Base-by-base conservation (phyloP, 441 rosid genomes). In the Populus trichocarpa region DNA sequence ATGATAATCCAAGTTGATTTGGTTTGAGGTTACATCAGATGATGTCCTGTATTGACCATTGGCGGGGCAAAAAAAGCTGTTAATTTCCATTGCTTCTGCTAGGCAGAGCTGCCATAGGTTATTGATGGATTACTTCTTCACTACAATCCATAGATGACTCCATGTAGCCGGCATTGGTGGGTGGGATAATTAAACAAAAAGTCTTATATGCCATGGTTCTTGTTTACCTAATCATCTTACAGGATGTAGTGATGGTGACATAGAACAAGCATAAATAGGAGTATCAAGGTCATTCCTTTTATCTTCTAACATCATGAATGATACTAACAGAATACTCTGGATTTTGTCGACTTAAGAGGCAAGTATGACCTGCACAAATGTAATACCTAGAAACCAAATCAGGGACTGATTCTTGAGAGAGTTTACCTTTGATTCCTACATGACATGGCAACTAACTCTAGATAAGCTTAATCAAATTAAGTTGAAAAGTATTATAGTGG, bases 361-460 rank as follows among this genome's bases (percentile, higher is more conserved):
- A 33, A 23, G 69, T 30, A 12, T 63, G 61, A 35, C 61, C 67
- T 59, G 67, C 5, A 7, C 8, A 14, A 73, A 35, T 50, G 36
- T 66, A 12, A 30, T 33, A 14, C 70, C 69, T 14, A 53, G 50
- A 35, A 70, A 57, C 72, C 73, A 23, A 70, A 26, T 65, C 32
- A 32, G 75, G 22, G 30, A 63, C 11, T 6, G 3, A 8, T 69
- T 53, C 35, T 20, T 50, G 32, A 67, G 46, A 10, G 67, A n/a
- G 70, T 66, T 35, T 5, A 69, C 53, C 36, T 33, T n/a, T 46
- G 72, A 74, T 35, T 26, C 20, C 2, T 35, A 3, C 23, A 26
- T 66, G 75, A 78, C 69, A n/a, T 40, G 78, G 57, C 74, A 78
- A 76, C 82, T 61, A 76, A 71, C 32, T 33, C 57, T 33, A 40